phyloP scores from a whole-genome alignment of 2,329 filamentous ascomycete species.

The Trichoderma harzianum region DNA sequence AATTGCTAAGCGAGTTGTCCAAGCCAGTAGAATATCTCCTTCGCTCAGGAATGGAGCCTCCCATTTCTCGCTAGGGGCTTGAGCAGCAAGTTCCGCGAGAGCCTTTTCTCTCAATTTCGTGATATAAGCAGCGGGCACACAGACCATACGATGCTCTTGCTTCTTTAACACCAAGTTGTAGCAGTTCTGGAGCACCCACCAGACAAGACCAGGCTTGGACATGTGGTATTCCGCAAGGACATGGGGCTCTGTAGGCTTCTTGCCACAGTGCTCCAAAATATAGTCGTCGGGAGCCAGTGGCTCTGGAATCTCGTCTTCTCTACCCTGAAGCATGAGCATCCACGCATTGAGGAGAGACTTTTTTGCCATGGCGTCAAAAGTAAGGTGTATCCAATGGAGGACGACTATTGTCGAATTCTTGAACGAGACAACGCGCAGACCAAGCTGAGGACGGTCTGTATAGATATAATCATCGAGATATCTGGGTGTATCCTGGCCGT shows the following conservation, averaged over 20 bases:
- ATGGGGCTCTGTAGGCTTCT: background rate
- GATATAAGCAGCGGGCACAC: slow-evolving; percentile 31
- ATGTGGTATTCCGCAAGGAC: slow-evolving; percentile 22
- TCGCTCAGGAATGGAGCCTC: slow-evolving; percentile 41
- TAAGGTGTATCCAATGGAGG: slow-evolving; percentile 45
- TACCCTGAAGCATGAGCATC: slow-evolving; percentile 43
- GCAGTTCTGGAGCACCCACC: background rate
- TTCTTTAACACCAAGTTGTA: slow-evolving; percentile 32
- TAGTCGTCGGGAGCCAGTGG: slow-evolving; percentile 31
- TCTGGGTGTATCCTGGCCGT: slow-evolving; percentile 18
- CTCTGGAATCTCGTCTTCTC: slow-evolving; percentile 39
- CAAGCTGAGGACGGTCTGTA: slow-evolving; percentile 43
- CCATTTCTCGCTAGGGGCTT: slow-evolving; percentile 18
- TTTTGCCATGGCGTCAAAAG: slow-evolving; percentile 45
- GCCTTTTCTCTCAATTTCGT: slow-evolving; percentile 3
- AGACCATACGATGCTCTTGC: slow-evolving; percentile 38
- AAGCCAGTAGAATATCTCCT: slow-evolving; percentile 44
- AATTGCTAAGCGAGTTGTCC: slow-evolving; percentile 25
- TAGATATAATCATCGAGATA: slow-evolving; percentile 40
- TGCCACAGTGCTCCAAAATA: background rate
- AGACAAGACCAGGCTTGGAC: slow-evolving; percentile 25
- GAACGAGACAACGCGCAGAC: slow-evolving; percentile 47
- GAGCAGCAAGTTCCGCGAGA: slow-evolving; percentile 4
- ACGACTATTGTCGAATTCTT: slow-evolving; percentile 47
- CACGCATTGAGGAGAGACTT: slow-evolving; percentile 42